Percentiles rank a stretch among this genome's conserved stretches.
phyloP scores from a whole-genome alignment of 768 basidiomycete species.

The Royoungia palumana region DNA sequence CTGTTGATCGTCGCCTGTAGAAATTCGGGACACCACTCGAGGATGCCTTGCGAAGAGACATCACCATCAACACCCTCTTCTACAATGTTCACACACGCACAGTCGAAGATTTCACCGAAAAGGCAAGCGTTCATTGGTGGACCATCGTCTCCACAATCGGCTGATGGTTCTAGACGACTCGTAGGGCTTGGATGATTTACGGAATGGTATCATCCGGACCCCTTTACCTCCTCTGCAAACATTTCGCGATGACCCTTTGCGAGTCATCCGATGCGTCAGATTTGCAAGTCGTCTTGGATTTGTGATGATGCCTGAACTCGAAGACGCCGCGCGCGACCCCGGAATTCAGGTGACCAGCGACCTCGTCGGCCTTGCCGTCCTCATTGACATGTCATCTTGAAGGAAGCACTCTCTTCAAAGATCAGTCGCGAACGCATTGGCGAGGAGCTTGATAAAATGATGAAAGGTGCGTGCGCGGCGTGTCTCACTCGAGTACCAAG shows the following conservation, averaged over 20 bases:
- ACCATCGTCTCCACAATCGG: not conserved
- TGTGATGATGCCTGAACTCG: slow-evolving; percentile 63
- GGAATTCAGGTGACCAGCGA: slow-evolving; percentile 54
- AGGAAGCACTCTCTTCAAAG: slow-evolving; percentile 70
- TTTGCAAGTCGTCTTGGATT: slow-evolving; percentile 93
- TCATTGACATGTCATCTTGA: not conserved
- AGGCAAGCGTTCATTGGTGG: slow-evolving; percentile 41
- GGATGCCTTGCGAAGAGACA: slow-evolving; percentile 87
- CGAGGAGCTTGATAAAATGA: slow-evolving; percentile 91
- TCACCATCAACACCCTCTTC: slow-evolving; percentile 94
- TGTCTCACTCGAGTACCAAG: not conserved
- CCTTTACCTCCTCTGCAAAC: slow-evolving; percentile 85
- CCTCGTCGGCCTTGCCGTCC: not conserved
- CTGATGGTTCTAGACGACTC: slow-evolving; percentile 8
- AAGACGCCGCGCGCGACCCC: slow-evolving; percentile 55
- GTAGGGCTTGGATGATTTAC: slow-evolving; percentile 84
- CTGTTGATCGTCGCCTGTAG: slow-evolving; percentile 38
- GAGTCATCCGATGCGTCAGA: slow-evolving; percentile 85
- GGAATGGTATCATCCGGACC: slow-evolving; percentile 76
- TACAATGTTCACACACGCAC: slow-evolving; percentile 86
- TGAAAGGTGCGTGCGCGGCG: slow-evolving; percentile 56
- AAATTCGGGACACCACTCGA: slow-evolving; percentile 87
- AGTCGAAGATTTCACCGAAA: slow-evolving; percentile 85
- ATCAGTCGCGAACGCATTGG: slow-evolving; percentile 91
- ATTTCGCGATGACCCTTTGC: slow-evolving; percentile 90